phyloP scores from a whole-genome alignment of 257 asterid genomes.

The Fraxinus americana region DNA sequence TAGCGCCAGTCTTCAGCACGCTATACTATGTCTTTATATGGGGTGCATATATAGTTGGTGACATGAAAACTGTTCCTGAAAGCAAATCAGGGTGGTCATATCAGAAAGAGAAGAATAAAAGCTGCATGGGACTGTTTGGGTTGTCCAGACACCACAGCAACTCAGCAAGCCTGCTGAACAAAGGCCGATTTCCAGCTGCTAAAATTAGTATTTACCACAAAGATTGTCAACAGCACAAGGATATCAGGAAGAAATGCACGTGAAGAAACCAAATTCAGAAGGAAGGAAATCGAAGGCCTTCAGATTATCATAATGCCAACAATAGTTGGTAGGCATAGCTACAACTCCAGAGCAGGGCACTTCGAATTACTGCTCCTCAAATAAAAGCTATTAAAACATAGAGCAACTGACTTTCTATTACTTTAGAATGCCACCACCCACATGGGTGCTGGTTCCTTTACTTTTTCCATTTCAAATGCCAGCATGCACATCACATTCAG shows the following conservation, averaged over 20 bases:
- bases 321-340: background rate
- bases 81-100: background rate
- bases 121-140: background rate
- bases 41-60: background rate
- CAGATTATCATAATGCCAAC: background rate
- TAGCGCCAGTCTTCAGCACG: background rate
- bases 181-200: background rate
- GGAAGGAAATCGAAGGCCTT: background rate
- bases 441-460: background rate
- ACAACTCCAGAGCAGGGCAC: background rate
- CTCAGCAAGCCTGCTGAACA: background rate
- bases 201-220: background rate
- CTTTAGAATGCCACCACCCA: background rate
- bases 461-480: background rate
- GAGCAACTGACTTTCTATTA: background rate
- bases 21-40: background rate
- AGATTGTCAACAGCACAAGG: background rate
- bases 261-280: constrained; percentile 3
- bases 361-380: background rate
- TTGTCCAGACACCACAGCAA: background rate
- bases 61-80: background rate
- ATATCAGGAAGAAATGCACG: background rate
- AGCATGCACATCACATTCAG: background rate
- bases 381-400: constrained; percentile 1
- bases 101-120: background rate